Base-by-base conservation (phyloP, 2,329 filamentous ascomycete species). In the Amphichorda felina region DNA sequence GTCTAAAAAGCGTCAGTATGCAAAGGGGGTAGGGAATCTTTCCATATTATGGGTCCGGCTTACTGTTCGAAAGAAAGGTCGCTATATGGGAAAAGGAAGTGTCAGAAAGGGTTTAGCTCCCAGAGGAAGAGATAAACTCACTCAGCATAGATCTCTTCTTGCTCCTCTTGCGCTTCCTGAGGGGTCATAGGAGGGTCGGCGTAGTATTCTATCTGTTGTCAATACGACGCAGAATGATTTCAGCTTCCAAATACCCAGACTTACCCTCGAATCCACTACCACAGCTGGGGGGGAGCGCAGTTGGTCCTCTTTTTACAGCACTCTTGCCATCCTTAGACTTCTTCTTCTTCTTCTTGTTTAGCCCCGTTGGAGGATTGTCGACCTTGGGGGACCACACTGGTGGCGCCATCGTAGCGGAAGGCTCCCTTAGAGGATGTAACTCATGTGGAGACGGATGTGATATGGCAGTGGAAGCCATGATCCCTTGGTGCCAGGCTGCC, bases 161-260 rank as follows among this genome's bases (percentile, higher is more conserved):
- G 60, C 49, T 94, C 83, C 34, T 80, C 68, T 3, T 68, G 58
- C 33, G 73, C 68, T 49, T 94, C 78, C 0, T 66, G 67, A 0
- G 79, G 76, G 0, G 81, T 88, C 41, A 93, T 60, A 0, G 87
- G 87, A 1, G 79, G 69, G 54, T 96, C 89, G 10, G 82, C 77
- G 51, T 75, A 91, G 54, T 75, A 85, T 41, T 87, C 79, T 72
- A 21, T 6, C 5, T 13, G 18, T 34, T 21, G 33, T 28, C 8
- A 11, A 29, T 22, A 13, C 11, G 7, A 28, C 14, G 25, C 15
- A n/a, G 13, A 11, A 24, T 36, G 10, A 14, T 31, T 4, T 10
- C 11, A 3, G 17, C 13, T 13, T 10, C n/a, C n/a, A n/a, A n/a
- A n/a, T 27, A 4, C 18, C 21, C 13, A 8, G 5, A 32, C 46